Percentiles rank a stretch among this genome's conserved stretches.
phyloP scores from a whole-genome alignment of 148 eudicot genomes.

The Dianthus caryophyllus region DNA sequence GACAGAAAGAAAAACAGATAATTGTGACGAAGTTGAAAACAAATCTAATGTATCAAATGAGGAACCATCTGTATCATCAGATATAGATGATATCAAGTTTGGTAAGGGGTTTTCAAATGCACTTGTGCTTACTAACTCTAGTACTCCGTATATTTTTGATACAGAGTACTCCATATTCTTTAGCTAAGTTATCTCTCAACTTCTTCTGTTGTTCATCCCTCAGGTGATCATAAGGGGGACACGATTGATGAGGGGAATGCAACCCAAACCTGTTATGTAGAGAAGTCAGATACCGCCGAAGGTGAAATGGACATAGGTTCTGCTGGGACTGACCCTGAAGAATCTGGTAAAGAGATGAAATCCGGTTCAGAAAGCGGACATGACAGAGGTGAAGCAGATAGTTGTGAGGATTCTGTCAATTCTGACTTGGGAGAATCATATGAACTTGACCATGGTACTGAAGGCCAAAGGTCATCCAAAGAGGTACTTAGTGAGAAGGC shows the following conservation, averaged over 20 bases:
- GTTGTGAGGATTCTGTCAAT: conserved; percentile 18
- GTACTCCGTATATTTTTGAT: not conserved
- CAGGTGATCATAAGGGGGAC: conserved; percentile 39
- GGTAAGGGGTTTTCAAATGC: conserved; percentile 35
- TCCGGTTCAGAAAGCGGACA: conserved; percentile 22
- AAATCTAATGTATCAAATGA: conserved; percentile 36
- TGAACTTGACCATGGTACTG: conserved; percentile 25
- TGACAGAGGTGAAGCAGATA: conserved; percentile 18
- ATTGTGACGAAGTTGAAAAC: conserved; percentile 35
- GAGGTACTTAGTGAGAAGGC: conserved; percentile 28
- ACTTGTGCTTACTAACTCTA: not conserved
- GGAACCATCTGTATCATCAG: conserved; percentile 38
- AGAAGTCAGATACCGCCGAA: conserved; percentile 25
- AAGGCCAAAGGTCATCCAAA: conserved; percentile 19
- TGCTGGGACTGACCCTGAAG: conserved; percentile 33
- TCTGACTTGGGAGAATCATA: conserved; percentile 25
- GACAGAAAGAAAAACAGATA: conserved; percentile 28
- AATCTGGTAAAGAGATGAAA: conserved; percentile 33
- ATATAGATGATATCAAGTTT: conserved; percentile 38
- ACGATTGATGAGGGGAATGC: conserved; percentile 26
- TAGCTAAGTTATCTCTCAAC: not conserved
- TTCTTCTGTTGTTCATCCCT: not conserved
- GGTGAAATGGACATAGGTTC: conserved; percentile 33
- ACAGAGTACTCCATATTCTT: not conserved
- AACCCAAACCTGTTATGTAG: conserved; percentile 29